phyloP scores from a whole-genome alignment of 352 stramenopile species.

The Elongisporangium undulatum region DNA sequence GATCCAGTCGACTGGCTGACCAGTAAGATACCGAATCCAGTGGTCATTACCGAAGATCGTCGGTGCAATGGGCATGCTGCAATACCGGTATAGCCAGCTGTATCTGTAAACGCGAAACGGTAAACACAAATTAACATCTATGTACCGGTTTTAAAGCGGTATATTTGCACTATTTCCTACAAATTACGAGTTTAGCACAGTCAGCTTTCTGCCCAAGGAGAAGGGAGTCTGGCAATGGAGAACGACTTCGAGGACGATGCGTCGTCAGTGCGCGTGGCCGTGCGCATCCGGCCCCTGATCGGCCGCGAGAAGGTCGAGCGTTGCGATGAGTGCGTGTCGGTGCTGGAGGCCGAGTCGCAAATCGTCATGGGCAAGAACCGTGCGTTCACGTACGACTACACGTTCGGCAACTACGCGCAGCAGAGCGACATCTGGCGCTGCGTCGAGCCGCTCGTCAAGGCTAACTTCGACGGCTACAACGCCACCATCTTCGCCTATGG shows the following conservation, averaged over 20 bases:
- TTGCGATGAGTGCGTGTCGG: conserved; percentile 83
- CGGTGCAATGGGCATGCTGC: too few relatives aligned
- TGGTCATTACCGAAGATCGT: too few relatives aligned
- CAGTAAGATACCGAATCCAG: too few relatives aligned
- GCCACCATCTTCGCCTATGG: conserved; percentile 89
- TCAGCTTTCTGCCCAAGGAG: not conserved
- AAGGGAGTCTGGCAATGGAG: conserved; percentile 8
- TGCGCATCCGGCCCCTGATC: conserved; percentile 84
- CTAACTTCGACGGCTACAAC: conserved; percentile 89
- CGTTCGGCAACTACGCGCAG: conserved; percentile 80
- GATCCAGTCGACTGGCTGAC: too few relatives aligned
- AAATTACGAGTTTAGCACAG: not conserved
- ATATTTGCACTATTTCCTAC: not conserved
- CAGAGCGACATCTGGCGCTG: conserved; percentile 86
- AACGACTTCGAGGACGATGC: conserved; percentile 39
- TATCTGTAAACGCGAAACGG: too few relatives aligned
- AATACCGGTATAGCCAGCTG: too few relatives aligned
- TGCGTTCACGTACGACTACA: conserved; percentile 90
- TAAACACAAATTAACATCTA: too few relatives aligned
- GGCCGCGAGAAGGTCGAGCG: conserved; percentile 87
- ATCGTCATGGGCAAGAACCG: conserved; percentile 87
- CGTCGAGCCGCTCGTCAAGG: conserved; percentile 73
- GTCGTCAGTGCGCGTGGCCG: conserved; percentile 72
- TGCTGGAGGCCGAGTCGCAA: conserved; percentile 78
- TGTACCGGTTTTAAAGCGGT: not conserved